Evolutionary conservation across 768 basidiomycete genomes (phyloP), one percentile per base, ranked within the genome.

Genomic region (Agaricus sinodeliciosus): DNA sequence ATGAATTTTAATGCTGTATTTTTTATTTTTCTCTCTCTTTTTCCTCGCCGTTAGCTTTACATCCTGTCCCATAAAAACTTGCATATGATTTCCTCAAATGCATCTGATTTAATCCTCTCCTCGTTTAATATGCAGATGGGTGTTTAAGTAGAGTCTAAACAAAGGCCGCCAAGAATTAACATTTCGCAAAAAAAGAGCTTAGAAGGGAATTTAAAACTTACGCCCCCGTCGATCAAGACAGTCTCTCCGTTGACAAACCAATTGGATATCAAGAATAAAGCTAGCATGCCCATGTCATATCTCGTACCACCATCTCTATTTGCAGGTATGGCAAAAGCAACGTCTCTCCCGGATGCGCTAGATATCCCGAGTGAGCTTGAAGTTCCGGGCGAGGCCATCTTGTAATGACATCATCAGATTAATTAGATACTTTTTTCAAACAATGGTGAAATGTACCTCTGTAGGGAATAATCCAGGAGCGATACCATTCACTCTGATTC

Each of bases 221-320:
- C 74, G 9, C 76, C 74, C 26, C 76, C 76, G 55, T 77, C 76
- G 45, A 77, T 73, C 35, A 76, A 56, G 4, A 77, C 74, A 12
- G 74, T 76, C 60, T 76, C 75, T 1, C 72, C 74, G 49, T 74
- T 77, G 40, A 79, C 70, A 57, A 69, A 78, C 67, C 71, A 72
- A 53, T 79, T 77, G 6, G 69, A 67, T 18, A 76, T 69, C 6
- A 77, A 58, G 57, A 70, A 72, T 11, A 79, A 63, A 13, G 69
- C 74, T 9, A 75, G 60, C 4, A 65, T 62, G 31, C 74, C 77
- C 59, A 77, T 66, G 57, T 79, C 77, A 44, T 64, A 65, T 41
- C 63, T 64, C 1, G 73, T 64, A 16, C 73, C 72, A 26, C 69
- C 71, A 27, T 58, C 58, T 3, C 63, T 62, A 4, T 49, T 61